Evolutionary conservation across 805 yeast species (phyloP).

Genomic region (Blastobotrys parvus): DNA sequence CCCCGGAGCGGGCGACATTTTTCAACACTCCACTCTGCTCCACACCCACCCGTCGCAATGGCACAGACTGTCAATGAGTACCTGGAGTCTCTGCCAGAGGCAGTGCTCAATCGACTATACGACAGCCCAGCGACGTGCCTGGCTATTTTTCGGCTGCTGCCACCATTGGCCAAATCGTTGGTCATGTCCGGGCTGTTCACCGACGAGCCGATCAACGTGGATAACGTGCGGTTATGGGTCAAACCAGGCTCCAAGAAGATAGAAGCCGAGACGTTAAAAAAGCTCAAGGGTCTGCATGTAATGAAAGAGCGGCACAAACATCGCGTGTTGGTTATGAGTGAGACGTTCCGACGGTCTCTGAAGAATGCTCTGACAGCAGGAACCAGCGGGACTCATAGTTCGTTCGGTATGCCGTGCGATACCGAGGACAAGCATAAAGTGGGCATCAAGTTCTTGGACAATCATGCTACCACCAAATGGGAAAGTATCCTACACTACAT

Average conservation of each 20-base stretch:
- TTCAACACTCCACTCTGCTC: too few relatives aligned
- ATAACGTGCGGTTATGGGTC: conserved; percentile 70
- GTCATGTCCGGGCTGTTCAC: conserved; percentile 81
- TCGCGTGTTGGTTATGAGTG: conserved; percentile 44
- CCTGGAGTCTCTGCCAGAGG: conserved; percentile 80
- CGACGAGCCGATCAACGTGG: conserved; percentile 59
- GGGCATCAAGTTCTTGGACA: conserved; percentile 58
- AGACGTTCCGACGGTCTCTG: conserved; percentile 66
- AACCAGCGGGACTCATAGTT: conserved; percentile 39
- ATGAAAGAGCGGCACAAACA: conserved; percentile 46
- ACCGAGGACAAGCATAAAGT: conserved; percentile 49
- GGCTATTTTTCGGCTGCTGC: conserved; percentile 83
- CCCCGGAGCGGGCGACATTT: too few relatives aligned
- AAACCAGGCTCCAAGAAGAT: conserved; percentile 42
- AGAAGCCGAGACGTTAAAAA: conserved; percentile 70
- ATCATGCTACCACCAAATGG: conserved; percentile 83
- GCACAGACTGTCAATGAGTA: conserved; percentile 85
- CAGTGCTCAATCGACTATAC: conserved; percentile 75
- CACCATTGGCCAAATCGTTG: conserved; percentile 81
- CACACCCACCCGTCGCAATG: too few relatives aligned
- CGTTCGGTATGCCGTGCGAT: conserved; percentile 69
- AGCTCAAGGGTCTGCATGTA: conserved; percentile 68
- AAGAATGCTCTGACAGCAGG: conserved; percentile 82
- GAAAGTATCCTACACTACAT: conserved; percentile 91
- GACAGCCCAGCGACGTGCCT: conserved; percentile 89